Evolutionary conservation across 176 grass and related monocot species (phyloP).

Genomic region (Tillandsia fasciculata): DNA sequence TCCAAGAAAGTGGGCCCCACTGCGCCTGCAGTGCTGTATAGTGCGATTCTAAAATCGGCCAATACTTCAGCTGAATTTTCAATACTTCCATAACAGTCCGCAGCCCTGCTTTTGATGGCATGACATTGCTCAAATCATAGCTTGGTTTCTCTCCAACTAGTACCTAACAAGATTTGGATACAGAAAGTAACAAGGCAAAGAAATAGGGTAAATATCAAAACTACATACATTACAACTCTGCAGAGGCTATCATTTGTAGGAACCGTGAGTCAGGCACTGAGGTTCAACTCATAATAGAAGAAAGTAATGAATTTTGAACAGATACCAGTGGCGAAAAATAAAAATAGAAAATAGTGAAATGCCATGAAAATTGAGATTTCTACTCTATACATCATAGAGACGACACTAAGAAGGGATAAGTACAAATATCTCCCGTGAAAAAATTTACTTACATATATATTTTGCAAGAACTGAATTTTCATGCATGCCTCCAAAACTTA

Average conservation of each 20-base stretch:
- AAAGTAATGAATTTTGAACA: neutral
- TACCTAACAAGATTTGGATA: constrained; percentile 30
- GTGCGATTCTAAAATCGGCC: constrained; percentile 55
- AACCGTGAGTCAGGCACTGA: neutral
- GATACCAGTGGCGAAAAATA: neutral
- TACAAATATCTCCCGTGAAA: too few relatives aligned
- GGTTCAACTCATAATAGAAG: too few relatives aligned
- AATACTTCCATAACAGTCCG: constrained; percentile 63
- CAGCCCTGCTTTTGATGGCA: constrained; percentile 59
- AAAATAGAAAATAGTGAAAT: too few relatives aligned
- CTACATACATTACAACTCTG: neutral
- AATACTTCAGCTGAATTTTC: constrained; percentile 60
- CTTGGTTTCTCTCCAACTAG: constrained; percentile 48
- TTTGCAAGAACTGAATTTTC: too few relatives aligned
- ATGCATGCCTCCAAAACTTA: too few relatives aligned
- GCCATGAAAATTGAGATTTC: too few relatives aligned
- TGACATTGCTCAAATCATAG: constrained; percentile 12
- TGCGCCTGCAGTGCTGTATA: constrained; percentile 46
- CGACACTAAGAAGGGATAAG: too few relatives aligned
- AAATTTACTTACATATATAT: too few relatives aligned
- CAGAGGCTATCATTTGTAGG: neutral
- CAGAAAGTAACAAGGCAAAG: neutral
- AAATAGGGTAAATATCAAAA: neutral
- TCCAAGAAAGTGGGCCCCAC: constrained; percentile 37
- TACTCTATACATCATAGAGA: too few relatives aligned